These are phyloP conservation scores for Coprinopsis sp. DNA, from an alignment of 768 basidiomycete species.

Conservation along the genomic window DNA sequence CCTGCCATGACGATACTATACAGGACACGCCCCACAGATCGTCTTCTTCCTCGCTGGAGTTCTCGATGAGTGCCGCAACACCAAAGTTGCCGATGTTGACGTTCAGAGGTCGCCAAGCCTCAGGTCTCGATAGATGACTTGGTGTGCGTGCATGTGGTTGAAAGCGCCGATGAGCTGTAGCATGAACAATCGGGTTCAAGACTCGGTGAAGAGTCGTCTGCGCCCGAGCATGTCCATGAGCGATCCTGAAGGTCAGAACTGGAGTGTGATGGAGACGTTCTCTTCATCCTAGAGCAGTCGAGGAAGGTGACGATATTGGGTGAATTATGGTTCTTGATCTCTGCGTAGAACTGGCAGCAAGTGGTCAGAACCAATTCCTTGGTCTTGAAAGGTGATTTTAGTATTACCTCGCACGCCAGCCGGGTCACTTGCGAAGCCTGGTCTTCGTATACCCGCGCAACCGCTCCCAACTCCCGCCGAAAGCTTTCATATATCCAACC, in stretches of 20 bases:
- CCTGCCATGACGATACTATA: constrained; percentile 91
- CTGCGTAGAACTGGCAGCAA: constrained; percentile 79
- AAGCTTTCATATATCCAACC: constrained; percentile 22
- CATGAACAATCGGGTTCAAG: constrained; percentile 88
- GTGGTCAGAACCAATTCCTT: no score
- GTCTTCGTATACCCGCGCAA: constrained; percentile 96
- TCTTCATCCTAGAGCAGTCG: constrained; percentile 91
- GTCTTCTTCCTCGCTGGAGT: constrained; percentile 98
- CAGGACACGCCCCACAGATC: constrained; percentile 91
- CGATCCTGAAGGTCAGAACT: constrained; percentile 85
- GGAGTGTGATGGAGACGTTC: constrained; percentile 96
- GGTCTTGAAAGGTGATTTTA: constrained; percentile 83
- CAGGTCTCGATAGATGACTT: constrained; percentile 96
- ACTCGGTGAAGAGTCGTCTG: constrained; percentile 83
- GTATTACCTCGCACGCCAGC: constrained; percentile 90
- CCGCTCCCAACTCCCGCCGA: constrained; percentile 59
- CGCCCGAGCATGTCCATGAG: constrained; percentile 88
- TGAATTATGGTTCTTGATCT: constrained; percentile 95
- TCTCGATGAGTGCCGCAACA: constrained; percentile 93
- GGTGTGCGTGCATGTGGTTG: no score
- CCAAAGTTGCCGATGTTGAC: constrained; percentile 99
- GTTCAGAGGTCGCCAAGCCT: constrained; percentile 96
- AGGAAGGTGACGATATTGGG: constrained; percentile 89
- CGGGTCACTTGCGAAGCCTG: constrained; percentile 59
- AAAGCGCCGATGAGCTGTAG: constrained; percentile 94